Conservation (phyloP, 441 rosid species). For the Corymbia calophylla region DNA sequence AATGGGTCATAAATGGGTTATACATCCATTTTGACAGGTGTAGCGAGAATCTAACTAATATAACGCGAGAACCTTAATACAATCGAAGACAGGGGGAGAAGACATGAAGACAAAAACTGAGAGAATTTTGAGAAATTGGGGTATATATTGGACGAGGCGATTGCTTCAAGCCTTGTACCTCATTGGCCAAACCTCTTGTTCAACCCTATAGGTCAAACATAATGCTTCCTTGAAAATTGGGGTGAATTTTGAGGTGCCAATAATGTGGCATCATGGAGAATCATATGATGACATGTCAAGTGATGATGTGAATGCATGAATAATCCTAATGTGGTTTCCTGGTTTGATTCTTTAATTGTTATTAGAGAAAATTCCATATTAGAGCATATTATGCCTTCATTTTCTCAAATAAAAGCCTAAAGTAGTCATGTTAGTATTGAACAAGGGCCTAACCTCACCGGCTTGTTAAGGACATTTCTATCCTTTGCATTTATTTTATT, state of each 20-base stretch:
- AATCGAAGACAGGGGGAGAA: background rate
- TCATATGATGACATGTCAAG: background rate
- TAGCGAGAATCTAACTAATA: no score
- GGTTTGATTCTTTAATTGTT: background rate
- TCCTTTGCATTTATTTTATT: no score
- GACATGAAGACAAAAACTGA: no score
- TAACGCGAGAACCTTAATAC: background rate
- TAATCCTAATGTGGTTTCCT: background rate
- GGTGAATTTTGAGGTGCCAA: background rate
- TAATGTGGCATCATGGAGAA: background rate
- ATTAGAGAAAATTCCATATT: no score
- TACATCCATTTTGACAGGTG: no score
- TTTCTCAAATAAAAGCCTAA: no score
- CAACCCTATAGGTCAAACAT: background rate
- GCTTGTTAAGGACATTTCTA: no score
- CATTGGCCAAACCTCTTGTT: background rate
- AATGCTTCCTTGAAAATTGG: background rate
- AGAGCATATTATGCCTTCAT: no score
- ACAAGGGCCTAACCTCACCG: no score
- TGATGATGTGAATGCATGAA: background rate
- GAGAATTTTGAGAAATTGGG: background rate
- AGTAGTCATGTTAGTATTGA: no score
- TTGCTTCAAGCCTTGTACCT: background rate
- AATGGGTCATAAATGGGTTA: no score
- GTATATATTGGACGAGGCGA: no score